A percentile compares a stretch with the other conserved stretches of the same genome.
Evolutionary conservation across 129 eudicot species (phyloP).

Genomic region (Rutidosis leptorrhynchoides): DNA sequence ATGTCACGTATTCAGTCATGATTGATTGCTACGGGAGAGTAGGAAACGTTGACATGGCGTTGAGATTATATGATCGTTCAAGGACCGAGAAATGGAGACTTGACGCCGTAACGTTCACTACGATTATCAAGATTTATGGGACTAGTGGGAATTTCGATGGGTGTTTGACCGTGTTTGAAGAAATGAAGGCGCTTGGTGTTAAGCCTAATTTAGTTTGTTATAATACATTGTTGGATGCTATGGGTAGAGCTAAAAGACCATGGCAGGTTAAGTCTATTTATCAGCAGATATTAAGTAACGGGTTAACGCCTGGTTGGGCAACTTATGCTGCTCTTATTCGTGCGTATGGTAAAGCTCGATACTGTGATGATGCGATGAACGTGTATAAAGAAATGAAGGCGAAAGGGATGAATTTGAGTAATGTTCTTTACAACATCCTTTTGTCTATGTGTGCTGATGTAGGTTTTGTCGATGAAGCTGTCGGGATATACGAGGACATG

Average conservation of each 20-base stretch:
- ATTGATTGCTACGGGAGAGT: constrained; percentile 77
- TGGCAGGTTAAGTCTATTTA: constrained; percentile 82
- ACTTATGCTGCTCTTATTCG: constrained; percentile 74
- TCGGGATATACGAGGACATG: constrained; percentile 67
- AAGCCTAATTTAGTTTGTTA: constrained; percentile 59
- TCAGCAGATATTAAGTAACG: constrained; percentile 59
- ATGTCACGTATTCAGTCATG: constrained; percentile 67
- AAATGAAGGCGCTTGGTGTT: constrained; percentile 84
- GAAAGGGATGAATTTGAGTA: constrained; percentile 65
- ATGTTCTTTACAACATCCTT: constrained; percentile 65
- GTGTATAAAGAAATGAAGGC: constrained; percentile 76
- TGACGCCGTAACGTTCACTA: constrained; percentile 61
- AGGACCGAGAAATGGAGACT: constrained; percentile 80
- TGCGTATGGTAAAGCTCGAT: constrained; percentile 68
- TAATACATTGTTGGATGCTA: constrained; percentile 74
- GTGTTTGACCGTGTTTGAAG: constrained; percentile 86
- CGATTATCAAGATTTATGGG: constrained; percentile 61
- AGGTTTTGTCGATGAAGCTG: constrained; percentile 68
- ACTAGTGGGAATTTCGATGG: constrained; percentile 73
- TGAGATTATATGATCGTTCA: constrained; percentile 74
- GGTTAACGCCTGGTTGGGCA: constrained; percentile 61
- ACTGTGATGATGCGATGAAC: constrained; percentile 69
- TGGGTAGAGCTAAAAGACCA: constrained; percentile 96
- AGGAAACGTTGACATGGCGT: constrained; percentile 71
- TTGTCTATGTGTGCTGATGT: constrained; percentile 83